Base-by-base conservation (phyloP, 805 yeast species). In the Kodamaea nitidulidarum region DNA sequence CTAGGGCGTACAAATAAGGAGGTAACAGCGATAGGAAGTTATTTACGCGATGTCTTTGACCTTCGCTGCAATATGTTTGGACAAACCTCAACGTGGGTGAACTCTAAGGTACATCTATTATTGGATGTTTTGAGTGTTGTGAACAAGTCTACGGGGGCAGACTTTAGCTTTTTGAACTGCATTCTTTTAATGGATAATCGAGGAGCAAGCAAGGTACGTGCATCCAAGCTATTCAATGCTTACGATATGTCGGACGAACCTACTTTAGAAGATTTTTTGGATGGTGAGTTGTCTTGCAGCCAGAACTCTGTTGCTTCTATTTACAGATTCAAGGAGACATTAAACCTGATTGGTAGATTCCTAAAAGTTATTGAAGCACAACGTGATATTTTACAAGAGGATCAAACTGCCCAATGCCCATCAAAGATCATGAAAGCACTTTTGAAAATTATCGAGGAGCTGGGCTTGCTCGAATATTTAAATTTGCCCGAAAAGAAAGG, bases 1-100 rank as follows among this genome's bases (percentile, higher is more conserved):
- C 50, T 82, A 21, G 63, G 79, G 0, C 61, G 75, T 37, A 67
- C 82, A 0, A 81, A 82, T 49, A 56, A 56, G 11, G 78, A 76
- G 35, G 51, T 80, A 6, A 64, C 67, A 9, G 46, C 56, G 0
- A 53, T 77, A 0, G 60, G 40, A 17, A 25, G 18, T 59, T 54
- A 61, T 21, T 57, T 81, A 3, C 17, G 18, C 17, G 58, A 60
- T 10, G 46, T 49, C 12, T 63, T 65, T 43, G 76, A 72, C 2
- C 55, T 76, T n/a, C 65, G 65, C 3, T 57, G 60, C 31, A 59
- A 64, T 27, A 74, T 69, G 45, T 56, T 77, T 16, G 63, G 72
- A 1, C 58, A 73, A 11, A 61, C 70, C 3, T 76, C 80, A 4
- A 56, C 65, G 8, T 81, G 87, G 87, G 48, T 71, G 8, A 67